Conservation (phyloP, 1,139 yeast species). For the Diutina pseudorugosa region DNA sequence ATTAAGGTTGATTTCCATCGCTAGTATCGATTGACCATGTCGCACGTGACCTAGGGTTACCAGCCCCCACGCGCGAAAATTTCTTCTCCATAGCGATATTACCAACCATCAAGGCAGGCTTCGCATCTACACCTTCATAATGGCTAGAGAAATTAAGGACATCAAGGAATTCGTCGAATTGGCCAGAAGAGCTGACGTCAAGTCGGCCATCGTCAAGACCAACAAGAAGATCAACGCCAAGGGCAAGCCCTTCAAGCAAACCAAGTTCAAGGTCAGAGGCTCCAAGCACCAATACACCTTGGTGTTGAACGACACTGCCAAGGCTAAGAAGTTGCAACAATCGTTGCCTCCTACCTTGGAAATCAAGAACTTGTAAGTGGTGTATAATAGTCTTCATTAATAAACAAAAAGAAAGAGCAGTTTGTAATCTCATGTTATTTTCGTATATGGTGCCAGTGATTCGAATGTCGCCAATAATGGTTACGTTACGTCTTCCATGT, state of each 20-base stretch:
- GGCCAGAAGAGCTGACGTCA: conserved; percentile 96
- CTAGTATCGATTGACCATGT: no score
- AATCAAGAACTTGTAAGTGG: conserved; percentile 51
- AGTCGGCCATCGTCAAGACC: conserved; percentile 81
- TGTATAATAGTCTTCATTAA: conserved; percentile 2
- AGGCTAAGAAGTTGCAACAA: conserved; percentile 97
- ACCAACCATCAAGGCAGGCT: not conserved
- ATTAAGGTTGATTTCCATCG: no score
- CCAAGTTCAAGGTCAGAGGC: conserved; percentile 99
- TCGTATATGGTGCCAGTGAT: no score
- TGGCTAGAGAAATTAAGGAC: conserved; percentile 68
- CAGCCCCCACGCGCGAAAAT: not conserved
- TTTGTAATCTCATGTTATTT: not conserved
- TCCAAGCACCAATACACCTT: conserved; percentile 90
- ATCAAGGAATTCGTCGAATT: conserved; percentile 96
- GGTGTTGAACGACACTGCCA: conserved; percentile 90
- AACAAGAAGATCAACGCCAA: conserved; percentile 78
- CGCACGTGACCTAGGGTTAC: not conserved
- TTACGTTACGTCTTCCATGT: conserved; percentile 31
- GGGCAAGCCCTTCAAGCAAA: conserved; percentile 83
- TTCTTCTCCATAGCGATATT: not conserved
- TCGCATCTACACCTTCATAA: not conserved
- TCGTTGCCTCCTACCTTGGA: conserved; percentile 93
- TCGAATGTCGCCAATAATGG: no score
- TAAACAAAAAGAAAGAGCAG: not conserved